A percentile compares a stretch with the other conserved stretches of the same genome.
phyloP scores from a whole-genome alignment of 768 basidiomycete species.

The Rhodotorula paludigena region DNA sequence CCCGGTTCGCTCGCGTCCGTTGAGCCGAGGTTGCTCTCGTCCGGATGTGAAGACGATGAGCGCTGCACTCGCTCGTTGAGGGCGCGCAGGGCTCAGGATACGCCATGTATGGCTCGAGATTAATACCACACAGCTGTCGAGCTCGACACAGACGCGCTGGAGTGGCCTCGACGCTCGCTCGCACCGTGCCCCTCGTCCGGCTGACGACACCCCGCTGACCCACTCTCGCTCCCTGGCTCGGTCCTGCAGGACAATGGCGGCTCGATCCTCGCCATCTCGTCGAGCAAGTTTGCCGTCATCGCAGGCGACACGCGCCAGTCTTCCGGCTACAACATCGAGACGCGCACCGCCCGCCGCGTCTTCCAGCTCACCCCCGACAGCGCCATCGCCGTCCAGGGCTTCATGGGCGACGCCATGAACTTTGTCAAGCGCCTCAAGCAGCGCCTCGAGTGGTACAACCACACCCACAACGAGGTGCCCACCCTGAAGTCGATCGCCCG shows the following conservation, averaged over 20 bases:
- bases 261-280: conserved; percentile 85
- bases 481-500: conserved; percentile 94
- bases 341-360: conserved; percentile 91
- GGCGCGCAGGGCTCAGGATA: too few species aligned
- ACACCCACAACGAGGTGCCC: conserved; percentile 96
- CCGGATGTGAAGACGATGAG: too few species aligned
- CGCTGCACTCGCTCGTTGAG: too few species aligned
- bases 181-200: background rate
- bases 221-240: too few species aligned
- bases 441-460: conserved; percentile 96
- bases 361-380: conserved; percentile 67
- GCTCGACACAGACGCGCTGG: too few species aligned
- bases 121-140: too few species aligned
- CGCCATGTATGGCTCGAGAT: too few species aligned
- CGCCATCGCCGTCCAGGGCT: conserved; percentile 91
- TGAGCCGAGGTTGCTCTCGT: too few species aligned
- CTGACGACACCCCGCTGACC: conserved; percentile 1
- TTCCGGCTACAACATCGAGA: conserved; percentile 96
- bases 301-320: conserved; percentile 95
- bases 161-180: too few species aligned
- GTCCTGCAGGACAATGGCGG: conserved; percentile 65
- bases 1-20: too few species aligned
- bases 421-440: conserved; percentile 96
- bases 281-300: conserved; percentile 85
- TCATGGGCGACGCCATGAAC: conserved; percentile 94